Evolutionary conservation across 75 land plant species (phyloP).

Genomic region (Selaginella tamariscina): DNA sequence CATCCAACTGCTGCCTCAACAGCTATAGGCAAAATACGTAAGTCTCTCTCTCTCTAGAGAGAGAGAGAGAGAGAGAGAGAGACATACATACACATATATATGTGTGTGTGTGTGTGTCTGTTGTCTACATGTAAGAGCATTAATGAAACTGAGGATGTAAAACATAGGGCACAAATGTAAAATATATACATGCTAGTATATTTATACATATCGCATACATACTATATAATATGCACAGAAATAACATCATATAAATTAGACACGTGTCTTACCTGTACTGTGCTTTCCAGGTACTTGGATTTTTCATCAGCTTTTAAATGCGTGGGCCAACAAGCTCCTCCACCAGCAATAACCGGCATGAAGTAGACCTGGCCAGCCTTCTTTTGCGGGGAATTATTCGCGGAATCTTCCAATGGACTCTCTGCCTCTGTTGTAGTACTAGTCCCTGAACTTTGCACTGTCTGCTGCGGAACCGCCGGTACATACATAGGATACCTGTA

Average conservation of each 20-base stretch:
- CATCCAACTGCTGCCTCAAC: background rate
- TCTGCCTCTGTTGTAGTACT: background rate
- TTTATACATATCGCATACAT: too few species aligned
- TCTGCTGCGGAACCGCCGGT: conserved; percentile 20
- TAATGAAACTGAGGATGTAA: too few species aligned
- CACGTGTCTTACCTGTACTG: background rate
- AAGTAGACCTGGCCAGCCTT: background rate
- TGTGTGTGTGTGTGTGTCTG: too few species aligned
- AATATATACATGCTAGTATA: too few species aligned
- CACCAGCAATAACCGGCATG: background rate
- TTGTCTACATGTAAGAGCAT: too few species aligned
- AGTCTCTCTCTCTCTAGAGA: too few species aligned
- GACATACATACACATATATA: too few species aligned
- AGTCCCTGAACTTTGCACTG: background rate
- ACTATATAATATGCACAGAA: background rate
- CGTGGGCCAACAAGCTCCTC: background rate
- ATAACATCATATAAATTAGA: background rate
- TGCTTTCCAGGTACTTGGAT: background rate
- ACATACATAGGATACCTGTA: conserved; percentile 26
- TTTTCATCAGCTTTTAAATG: background rate
- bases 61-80: too few species aligned
- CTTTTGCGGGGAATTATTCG: background rate
- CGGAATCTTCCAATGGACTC: background rate
- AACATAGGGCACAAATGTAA: too few species aligned
- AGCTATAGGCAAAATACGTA: background rate